Evolutionary conservation across 2,329 filamentous ascomycete genomes (phyloP).

Genomic region (Neofusicoccum kwambonambiense): DNA sequence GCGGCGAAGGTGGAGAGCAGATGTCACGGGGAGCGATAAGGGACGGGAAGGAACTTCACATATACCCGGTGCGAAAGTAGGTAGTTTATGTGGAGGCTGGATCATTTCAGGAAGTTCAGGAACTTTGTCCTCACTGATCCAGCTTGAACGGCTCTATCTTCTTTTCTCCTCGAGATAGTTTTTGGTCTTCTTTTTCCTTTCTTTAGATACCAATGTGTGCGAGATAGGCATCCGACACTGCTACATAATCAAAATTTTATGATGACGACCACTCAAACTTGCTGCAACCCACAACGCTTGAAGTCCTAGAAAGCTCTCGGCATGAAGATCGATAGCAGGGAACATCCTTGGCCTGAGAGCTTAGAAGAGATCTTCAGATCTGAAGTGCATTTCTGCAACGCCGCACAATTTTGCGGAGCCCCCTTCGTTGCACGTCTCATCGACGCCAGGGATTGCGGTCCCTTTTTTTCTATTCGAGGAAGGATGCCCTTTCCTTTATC

Average conservation of each 20-base stretch:
- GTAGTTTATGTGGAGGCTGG: background rate
- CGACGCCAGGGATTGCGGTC: too few relatives aligned
- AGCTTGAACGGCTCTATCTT: background rate
- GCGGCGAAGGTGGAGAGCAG: background rate
- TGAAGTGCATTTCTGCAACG: background rate
- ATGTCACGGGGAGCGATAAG: too few relatives aligned
- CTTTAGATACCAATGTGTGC: background rate
- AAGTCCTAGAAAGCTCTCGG: too few relatives aligned
- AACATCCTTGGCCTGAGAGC: background rate
- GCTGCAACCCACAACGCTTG: too few relatives aligned
- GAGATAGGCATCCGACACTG: too few relatives aligned
- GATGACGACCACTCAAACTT: too few relatives aligned
- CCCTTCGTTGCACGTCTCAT: background rate
- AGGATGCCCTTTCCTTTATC: too few relatives aligned
- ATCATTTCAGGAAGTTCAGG: background rate
- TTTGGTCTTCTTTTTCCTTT: background rate
- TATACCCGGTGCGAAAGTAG: background rate
- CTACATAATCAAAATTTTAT: too few relatives aligned
- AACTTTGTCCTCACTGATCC: background rate
- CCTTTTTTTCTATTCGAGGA: too few relatives aligned
- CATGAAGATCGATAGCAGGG: background rate
- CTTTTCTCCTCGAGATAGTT: background rate
- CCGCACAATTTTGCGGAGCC: background rate
- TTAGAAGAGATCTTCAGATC: background rate
- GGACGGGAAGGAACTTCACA: too few relatives aligned